These are phyloP conservation scores for Acorus gramineus DNA, from an alignment of 106 monocot genomes.

Conservation along the genomic window DNA sequence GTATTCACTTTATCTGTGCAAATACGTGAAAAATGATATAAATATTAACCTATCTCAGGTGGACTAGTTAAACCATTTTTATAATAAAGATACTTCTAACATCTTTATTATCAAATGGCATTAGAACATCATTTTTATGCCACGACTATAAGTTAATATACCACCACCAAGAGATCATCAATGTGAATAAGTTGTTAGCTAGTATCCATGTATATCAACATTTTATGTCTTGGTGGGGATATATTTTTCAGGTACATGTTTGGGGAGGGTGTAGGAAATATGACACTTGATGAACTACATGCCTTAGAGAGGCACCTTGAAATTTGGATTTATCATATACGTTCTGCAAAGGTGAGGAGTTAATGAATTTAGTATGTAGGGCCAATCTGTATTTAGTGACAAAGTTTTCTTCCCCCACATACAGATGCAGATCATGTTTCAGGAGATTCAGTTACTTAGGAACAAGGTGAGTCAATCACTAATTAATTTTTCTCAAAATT, in stretches of 20 bases:
- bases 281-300: slow-evolving; percentile 58
- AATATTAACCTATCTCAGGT: too few relatives aligned
- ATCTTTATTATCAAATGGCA: neutral
- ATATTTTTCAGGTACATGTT: slow-evolving; percentile 37
- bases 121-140: neutral
- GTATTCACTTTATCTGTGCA: neutral
- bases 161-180: too few relatives aligned
- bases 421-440: slow-evolving; percentile 76
- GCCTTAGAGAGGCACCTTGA: slow-evolving; percentile 62
- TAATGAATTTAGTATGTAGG: too few relatives aligned
- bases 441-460: slow-evolving; percentile 64
- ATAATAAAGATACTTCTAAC: too few relatives aligned
- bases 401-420: neutral
- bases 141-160: too few relatives aligned
- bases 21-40: too few relatives aligned
- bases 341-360: slow-evolving; percentile 37
- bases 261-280: slow-evolving; percentile 31
- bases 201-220: too few relatives aligned
- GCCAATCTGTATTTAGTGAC: too few relatives aligned
- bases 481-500: neutral
- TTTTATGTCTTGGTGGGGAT: too few relatives aligned
- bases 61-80: too few relatives aligned
- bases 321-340: slow-evolving; percentile 54
- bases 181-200: too few relatives aligned
- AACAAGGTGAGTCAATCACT: slow-evolving; percentile 30